Evolutionary conservation across 306 rosid genomes (phyloP).

Genomic region (Ziziphus jujuba): DNA sequence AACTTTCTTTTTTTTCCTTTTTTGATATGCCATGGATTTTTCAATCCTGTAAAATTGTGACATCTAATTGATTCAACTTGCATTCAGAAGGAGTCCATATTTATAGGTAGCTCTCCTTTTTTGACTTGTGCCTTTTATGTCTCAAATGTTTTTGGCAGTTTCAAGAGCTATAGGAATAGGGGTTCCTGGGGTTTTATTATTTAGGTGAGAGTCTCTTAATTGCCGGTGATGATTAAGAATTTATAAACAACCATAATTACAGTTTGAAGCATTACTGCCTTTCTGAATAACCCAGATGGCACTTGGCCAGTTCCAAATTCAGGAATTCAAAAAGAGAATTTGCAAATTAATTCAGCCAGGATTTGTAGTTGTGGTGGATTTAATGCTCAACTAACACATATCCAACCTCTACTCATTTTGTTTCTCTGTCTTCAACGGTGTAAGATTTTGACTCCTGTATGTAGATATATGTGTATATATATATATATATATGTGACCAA

Average conservation of each 20-base stretch:
- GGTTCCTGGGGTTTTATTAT: too few relatives aligned
- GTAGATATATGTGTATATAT: too few relatives aligned
- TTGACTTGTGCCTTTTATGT: too few relatives aligned
- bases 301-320: neutral
- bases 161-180: too few relatives aligned
- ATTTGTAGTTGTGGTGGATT: slow-evolving; percentile 15
- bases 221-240: neutral
- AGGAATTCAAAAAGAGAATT: neutral
- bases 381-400: slow-evolving; percentile 13
- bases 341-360: neutral
- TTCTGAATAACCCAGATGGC: neutral
- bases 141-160: too few relatives aligned
- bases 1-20: too few relatives aligned
- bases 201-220: neutral
- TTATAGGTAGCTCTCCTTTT: too few relatives aligned
- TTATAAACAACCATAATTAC: neutral
- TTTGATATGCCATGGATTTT: too few relatives aligned
- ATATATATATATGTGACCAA: slow-evolving; percentile 43
- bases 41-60: too few relatives aligned
- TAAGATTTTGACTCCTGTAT: slow-evolving; percentile 23
- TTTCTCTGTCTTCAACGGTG: slow-evolving; percentile 12
- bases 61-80: too few relatives aligned
- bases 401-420: neutral
- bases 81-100: too few relatives aligned
- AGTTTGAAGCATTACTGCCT: neutral